Base-by-base conservation (phyloP, 306 rosid genomes). In the Casuarina cunninghamiana region DNA sequence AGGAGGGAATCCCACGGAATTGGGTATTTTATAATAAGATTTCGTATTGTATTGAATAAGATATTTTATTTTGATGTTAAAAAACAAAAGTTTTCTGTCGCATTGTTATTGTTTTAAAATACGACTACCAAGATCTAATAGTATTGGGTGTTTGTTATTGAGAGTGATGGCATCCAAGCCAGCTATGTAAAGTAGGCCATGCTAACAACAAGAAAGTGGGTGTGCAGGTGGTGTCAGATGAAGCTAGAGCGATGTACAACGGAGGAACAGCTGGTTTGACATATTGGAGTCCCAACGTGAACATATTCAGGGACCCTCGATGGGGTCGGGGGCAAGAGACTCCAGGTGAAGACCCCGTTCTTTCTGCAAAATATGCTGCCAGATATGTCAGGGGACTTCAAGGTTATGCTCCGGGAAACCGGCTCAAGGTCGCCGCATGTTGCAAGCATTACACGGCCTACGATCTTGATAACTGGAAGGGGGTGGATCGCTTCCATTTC, bases 291-390 rank as follows among this genome's bases (percentile, higher is more conserved):
- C 98, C 97, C 0, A 94, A 94, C 13, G 98, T 94, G 77, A 92
- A 94, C 88, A 89, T 94, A 53, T 89, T 92, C 15, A 88, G 97
- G 4, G 98, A 94, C 83, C 98, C 98, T 0, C 87, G 98, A 37
- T 94, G 98, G 98, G 98, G 98, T 2, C 83, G 97, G 0, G 98
- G 97, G 7, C 98, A 94, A 76, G 97, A 94, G 55, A 92, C 98
- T 54, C 97, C 98, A 0, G 97, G 97, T 0, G 98, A 94, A 65
- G 98, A 94, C 86, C 98, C 97, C 0, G 19, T 77, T 0, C 13
- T 94, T 60, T 86, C 95, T 2, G 93, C 72, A 4, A 92, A 88
- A 49, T 94, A 94, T 2, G 97, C 97, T 0, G 92, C 93, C 17
- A 83, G 82, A 60, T 94, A 94, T 37, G 97, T 94, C 51, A 82